Evolutionary conservation across 2,329 filamentous ascomycete genomes (phyloP).

Genomic region (Sporothrix pseudoabietina): DNA sequence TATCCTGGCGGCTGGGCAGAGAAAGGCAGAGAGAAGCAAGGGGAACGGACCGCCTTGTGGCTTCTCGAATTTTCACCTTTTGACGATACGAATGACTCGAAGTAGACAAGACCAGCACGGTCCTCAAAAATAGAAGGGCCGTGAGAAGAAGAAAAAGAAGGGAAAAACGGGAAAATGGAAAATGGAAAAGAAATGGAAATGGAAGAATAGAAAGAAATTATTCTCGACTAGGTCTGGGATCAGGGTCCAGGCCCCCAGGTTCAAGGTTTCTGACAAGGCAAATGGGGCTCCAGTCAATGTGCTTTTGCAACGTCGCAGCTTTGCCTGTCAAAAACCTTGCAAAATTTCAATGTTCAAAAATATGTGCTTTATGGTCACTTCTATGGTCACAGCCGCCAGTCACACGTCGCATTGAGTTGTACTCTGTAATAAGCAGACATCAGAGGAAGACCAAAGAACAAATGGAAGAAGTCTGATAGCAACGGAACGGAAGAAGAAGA

Average conservation of each 20-base stretch:
- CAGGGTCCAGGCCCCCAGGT: background rate
- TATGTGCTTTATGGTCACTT: background rate
- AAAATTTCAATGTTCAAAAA: background rate
- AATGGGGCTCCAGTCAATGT: background rate
- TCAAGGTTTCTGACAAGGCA: background rate
- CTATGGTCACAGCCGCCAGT: conserved; percentile 9
- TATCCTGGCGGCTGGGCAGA: background rate
- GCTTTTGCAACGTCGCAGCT: background rate
- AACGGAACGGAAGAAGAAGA: background rate
- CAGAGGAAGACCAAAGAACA: background rate
- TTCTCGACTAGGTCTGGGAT: background rate
- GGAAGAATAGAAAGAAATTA: background rate
- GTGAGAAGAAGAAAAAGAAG: background rate
- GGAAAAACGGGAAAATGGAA: too few relatives aligned
- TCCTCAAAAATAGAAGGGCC: background rate
- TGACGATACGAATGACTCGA: conserved; percentile 3
- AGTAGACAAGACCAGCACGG: background rate
- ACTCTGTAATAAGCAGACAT: background rate
- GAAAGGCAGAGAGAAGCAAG: background rate
- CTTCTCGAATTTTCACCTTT: background rate
- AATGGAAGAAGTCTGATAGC: background rate
- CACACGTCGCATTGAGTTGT: background rate
- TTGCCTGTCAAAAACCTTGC: background rate
- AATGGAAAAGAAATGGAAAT: background rate
- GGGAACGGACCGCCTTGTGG: conserved; percentile 8